Evolutionary conservation across 805 yeast genomes (phyloP).

Genomic region (Suhomyces prunicola): DNA sequence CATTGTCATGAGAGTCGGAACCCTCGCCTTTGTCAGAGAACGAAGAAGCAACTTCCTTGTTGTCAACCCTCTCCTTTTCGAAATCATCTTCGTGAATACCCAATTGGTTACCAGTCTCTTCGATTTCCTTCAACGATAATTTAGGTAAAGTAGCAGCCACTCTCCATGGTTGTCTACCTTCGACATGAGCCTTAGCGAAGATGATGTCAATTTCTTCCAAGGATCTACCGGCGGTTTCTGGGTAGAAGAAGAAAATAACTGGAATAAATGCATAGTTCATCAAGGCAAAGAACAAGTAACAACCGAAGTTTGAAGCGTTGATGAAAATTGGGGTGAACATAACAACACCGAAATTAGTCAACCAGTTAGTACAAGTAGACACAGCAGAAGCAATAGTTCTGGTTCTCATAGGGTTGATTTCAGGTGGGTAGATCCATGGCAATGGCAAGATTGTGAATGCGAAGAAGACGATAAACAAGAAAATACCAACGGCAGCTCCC

Average conservation of each 20-base stretch:
- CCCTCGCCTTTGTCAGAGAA: conserved; percentile 11
- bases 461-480: conserved; percentile 29
- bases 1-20: conserved; percentile 3
- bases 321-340: conserved; percentile 35
- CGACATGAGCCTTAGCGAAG: conserved; percentile 58
- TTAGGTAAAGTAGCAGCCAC: conserved; percentile 64
- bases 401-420: conserved; percentile 34
- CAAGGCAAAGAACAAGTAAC: conserved; percentile 24
- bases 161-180: conserved; percentile 56
- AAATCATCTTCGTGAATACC: conserved; percentile 50
- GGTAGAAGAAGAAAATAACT: conserved; percentile 50
- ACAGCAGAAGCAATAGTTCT: conserved; percentile 36
- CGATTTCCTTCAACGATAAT: conserved; percentile 54
- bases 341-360: conserved; percentile 35
- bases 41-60: conserved; percentile 26
- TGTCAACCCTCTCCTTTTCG: conserved; percentile 36
- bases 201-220: conserved; percentile 54
- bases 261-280: conserved; percentile 44
- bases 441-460: conserved; percentile 33
- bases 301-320: conserved; percentile 22
- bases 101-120: conserved; percentile 54
- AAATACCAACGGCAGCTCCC: conserved; percentile 34
- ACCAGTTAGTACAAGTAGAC: conserved; percentile 37
- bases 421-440: conserved; percentile 39
- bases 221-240: conserved; percentile 43